phyloP scores from a whole-genome alignment of 2,329 filamentous ascomycete genomes.

The Colletotrichum plurivorum region DNA sequence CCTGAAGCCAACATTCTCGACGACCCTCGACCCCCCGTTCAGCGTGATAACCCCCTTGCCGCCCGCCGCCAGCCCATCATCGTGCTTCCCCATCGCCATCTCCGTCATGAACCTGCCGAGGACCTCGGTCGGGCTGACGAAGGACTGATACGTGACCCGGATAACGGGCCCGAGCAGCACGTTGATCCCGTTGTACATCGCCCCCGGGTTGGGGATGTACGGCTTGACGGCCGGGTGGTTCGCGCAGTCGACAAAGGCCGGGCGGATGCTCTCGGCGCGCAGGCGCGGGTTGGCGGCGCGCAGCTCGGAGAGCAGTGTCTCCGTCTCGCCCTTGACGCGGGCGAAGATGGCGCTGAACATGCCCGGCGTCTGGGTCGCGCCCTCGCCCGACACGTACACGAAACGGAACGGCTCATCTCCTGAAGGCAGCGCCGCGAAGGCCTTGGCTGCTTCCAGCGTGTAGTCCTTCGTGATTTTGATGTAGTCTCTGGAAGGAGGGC shows the following conservation, averaged over 20 bases:
- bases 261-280: slow-evolving; percentile 70
- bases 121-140: slow-evolving; percentile 58
- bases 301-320: slow-evolving; percentile 70
- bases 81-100: slow-evolving; percentile 60
- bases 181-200: slow-evolving; percentile 32
- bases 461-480: slow-evolving; percentile 78
- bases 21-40: slow-evolving; percentile 50
- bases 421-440: slow-evolving; percentile 65
- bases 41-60: slow-evolving; percentile 51
- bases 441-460: slow-evolving; percentile 72
- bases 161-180: slow-evolving; percentile 47
- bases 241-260: slow-evolving; percentile 69
- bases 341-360: slow-evolving; percentile 71
- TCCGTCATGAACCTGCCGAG: slow-evolving; percentile 61
- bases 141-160: slow-evolving; percentile 40
- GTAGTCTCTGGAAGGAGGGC: slow-evolving; percentile 64
- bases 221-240: slow-evolving; percentile 57
- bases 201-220: slow-evolving; percentile 54
- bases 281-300: slow-evolving; percentile 60
- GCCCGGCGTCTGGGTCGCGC: slow-evolving; percentile 71
- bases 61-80: slow-evolving; percentile 43
- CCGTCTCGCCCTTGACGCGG: slow-evolving; percentile 77
- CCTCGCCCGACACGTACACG: slow-evolving; percentile 77
- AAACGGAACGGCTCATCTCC: slow-evolving; percentile 73
- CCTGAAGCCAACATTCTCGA: slow-evolving; percentile 54